phyloP scores from a whole-genome alignment of 345 rosid species.

The Brassica nigra region DNA sequence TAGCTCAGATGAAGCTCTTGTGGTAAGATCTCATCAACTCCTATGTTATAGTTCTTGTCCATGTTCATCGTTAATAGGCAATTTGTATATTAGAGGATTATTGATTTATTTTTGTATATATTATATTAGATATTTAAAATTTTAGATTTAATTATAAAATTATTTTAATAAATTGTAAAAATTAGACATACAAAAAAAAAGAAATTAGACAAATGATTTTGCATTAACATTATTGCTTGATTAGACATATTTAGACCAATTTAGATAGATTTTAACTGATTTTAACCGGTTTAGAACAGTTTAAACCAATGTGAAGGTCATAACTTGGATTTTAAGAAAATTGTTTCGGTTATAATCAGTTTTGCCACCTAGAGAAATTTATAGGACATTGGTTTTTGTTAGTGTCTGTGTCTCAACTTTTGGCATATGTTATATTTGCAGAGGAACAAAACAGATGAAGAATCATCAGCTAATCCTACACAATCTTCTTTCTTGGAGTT shows the following conservation, averaged over 20 bases:
- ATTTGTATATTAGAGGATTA: not conserved
- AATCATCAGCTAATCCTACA: constrained; percentile 40
- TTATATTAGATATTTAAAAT: not conserved
- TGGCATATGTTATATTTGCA: constrained; percentile 30
- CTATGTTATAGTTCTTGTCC: not conserved
- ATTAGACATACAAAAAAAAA: not conserved
- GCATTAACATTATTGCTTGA: not conserved
- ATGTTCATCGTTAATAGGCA: not conserved
- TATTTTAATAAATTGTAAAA: not conserved
- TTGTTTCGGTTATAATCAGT: not conserved
- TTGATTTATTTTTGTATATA: not conserved
- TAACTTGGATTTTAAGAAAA: not conserved
- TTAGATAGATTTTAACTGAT: not conserved
- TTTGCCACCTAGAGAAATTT: not conserved
- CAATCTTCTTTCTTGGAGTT: constrained; percentile 55
- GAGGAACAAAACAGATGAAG: constrained; percentile 49
- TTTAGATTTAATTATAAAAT: not conserved
- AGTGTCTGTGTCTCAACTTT: not conserved
- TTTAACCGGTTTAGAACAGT: not conserved
- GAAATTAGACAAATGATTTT: not conserved
- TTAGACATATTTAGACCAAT: not conserved
- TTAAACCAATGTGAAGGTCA: not conserved
- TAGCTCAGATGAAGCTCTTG: constrained; percentile 59
- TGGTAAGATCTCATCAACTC: constrained; percentile 31
- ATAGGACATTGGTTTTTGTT: not conserved